A percentile compares a stretch with the other conserved stretches of the same genome.
Conservation (phyloP, 768 basidiomycete genomes). For the Dioszegia aurantiaca region DNA sequence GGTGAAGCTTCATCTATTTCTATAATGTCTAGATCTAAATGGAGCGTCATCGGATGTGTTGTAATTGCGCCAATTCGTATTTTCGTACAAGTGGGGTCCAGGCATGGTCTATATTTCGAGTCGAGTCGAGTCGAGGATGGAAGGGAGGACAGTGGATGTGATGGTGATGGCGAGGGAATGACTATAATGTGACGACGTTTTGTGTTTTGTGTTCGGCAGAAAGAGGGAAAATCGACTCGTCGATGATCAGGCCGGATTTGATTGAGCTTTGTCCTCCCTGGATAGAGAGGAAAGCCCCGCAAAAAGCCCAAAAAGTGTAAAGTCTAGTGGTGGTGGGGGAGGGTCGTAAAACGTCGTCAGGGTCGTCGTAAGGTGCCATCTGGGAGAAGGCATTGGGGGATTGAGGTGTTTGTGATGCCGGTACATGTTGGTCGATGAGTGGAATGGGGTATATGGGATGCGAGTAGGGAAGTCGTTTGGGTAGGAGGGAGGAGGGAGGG, state of each 20-base stretch:
- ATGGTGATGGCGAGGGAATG: background rate
- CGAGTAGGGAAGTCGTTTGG: background rate
- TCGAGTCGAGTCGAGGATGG: too few relatives aligned
- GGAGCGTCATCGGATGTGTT: too few relatives aligned
- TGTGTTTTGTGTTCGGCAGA: background rate
- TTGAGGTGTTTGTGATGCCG: background rate
- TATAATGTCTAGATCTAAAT: too few relatives aligned
- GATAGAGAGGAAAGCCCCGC: slow-evolving; percentile 4
- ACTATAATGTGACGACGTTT: slow-evolving; percentile 1
- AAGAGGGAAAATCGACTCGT: background rate
- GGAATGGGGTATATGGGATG: background rate
- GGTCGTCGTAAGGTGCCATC: background rate
- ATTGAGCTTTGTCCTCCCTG: background rate
- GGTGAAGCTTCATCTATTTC: too few relatives aligned
- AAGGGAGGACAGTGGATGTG: too few relatives aligned
- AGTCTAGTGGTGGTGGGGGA: background rate
- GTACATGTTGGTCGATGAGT: too few relatives aligned
- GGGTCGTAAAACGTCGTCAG: slow-evolving; percentile 5
- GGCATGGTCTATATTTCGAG: background rate
- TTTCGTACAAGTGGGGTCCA: too few relatives aligned
- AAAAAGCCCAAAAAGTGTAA: background rate
- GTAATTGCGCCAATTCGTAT: too few relatives aligned
- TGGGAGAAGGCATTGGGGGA: too few relatives aligned
- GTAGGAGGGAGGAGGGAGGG: background rate
- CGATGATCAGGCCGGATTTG: background rate